Evolutionary conservation across 2,329 filamentous ascomycete genomes (phyloP), one percentile per base, ranked within the genome.

Genomic region (Mycosphaerella sp.): DNA sequence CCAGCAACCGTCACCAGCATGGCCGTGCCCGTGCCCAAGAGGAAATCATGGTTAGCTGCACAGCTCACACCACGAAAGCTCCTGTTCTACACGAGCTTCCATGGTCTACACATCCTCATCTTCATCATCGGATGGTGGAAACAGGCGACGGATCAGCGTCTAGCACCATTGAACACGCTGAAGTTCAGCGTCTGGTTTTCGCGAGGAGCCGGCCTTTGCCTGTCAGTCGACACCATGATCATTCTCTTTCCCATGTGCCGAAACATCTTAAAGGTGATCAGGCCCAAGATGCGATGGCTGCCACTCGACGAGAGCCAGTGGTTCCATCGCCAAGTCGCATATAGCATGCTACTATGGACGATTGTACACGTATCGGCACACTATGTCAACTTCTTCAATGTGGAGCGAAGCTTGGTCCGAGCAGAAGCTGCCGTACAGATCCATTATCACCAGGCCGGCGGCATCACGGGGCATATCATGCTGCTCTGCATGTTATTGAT

Each of bases 381-480:
- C 73, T 98, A 98, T 66, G 89, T 97, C 77, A 98, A 98, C 76
- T 98, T 98, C 75, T 97, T 85, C 79, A 96, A 95, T 66, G 87
- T 98, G 59, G 93, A 98, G 72, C 81, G 83, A 64, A 82, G 79
- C 0, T 89, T 96, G 69, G 80, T 96, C 51, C 85, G 93, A 49
- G 85, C 86, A 2, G 80, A 87, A 45, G 82, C 83, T 3, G 93
- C 93, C 3, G 73, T 97, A 6, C 80, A 97, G 67, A 95, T 97
- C 60, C 93, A 97, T 72, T 98, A 95, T 70, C 80, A 82, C 1
- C 82, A 95, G 68, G 81, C 90, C 47, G 91, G 89, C 66, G 93
- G 93, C 57, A 87, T 97, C 59, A 98, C 93, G 2, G 93, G 93
- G 6, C 93, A 98, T 72, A 81, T 96, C 59, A 98, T 98, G 93